Percentiles rank a stretch among this genome's conserved stretches.
Conservation (phyloP, 106 monocot genomes). For the Dioscorea dumetorum region DNA sequence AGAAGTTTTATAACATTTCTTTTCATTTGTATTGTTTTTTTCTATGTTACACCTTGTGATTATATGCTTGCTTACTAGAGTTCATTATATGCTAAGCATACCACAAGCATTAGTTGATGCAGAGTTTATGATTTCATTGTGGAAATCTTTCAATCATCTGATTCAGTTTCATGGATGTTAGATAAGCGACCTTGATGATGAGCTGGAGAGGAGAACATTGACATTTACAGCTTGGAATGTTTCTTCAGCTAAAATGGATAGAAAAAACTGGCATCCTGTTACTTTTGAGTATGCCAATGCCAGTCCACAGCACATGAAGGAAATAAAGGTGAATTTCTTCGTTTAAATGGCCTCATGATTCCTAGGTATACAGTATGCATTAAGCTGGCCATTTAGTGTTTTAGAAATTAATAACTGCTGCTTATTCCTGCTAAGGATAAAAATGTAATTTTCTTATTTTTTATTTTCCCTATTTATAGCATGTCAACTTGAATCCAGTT, state of each 20-base stretch:
- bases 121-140: not conserved
- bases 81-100: not conserved
- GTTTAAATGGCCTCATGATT: no score
- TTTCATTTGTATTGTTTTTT: not conserved
- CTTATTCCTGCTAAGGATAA: not conserved
- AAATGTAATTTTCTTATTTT: not conserved
- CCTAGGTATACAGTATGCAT: no score
- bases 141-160: not conserved
- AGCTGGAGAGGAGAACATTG: slow-evolving; percentile 80
- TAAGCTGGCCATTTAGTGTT: no score
- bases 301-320: slow-evolving; percentile 42
- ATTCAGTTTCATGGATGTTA: slow-evolving; percentile 14
- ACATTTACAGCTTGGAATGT: slow-evolving; percentile 88
- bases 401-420: no score
- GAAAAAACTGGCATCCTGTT: slow-evolving; percentile 81
- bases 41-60: not conserved
- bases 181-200: slow-evolving; percentile 70
- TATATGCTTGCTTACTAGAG: not conserved
- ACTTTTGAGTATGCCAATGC: slow-evolving; percentile 69
- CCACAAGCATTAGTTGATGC: not conserved
- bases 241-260: slow-evolving; percentile 38
- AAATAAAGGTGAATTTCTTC: slow-evolving; percentile 61
- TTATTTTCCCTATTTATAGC: no score
- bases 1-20: not conserved
- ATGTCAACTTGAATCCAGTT: no score